A percentile compares a stretch with the other conserved stretches of the same genome.
Evolutionary conservation across 1,284 basidiomycete species (phyloP).

Genomic region (Coniophora puteana): DNA sequence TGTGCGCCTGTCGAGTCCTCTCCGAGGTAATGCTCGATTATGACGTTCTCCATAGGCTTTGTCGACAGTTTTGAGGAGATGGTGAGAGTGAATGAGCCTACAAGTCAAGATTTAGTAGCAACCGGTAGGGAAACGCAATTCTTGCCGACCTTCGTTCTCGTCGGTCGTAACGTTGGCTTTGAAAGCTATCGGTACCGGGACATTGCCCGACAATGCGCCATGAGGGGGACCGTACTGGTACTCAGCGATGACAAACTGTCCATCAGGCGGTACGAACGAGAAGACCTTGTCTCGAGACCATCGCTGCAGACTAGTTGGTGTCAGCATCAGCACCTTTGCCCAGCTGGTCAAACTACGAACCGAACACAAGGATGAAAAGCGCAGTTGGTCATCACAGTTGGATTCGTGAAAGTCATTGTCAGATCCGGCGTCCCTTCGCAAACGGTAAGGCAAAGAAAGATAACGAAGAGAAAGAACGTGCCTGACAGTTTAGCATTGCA

Average conservation of each 20-base stretch:
- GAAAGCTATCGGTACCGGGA: constrained; percentile 64
- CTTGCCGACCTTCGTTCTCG: constrained; percentile 56
- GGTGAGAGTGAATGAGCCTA: constrained; percentile 71
- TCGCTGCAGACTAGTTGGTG: constrained; percentile 57
- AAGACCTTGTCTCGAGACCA: constrained; percentile 80
- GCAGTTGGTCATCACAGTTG: constrained; percentile 71
- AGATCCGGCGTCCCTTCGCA: constrained; percentile 76
- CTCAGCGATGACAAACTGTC: constrained; percentile 83
- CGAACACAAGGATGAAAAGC: constrained; percentile 91
- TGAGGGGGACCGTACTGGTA: constrained; percentile 62
- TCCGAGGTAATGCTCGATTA: constrained; percentile 73
- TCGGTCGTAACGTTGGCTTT: constrained; percentile 59
- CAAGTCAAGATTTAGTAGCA: background rate
- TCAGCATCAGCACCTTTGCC: background rate
- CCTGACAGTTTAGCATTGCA: constrained; percentile 82
- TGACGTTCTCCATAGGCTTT: constrained; percentile 66
- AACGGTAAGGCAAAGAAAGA: constrained; percentile 3
- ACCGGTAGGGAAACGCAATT: constrained; percentile 1
- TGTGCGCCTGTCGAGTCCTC: constrained; percentile 64
- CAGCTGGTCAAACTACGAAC: constrained; percentile 37
- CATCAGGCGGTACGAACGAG: constrained; percentile 95
- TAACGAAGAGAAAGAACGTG: constrained; percentile 22
- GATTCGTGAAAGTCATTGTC: constrained; percentile 76
- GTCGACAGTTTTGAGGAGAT: constrained; percentile 65
- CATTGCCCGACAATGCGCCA: constrained; percentile 27